Evolutionary conservation across 306 rosid genomes (phyloP), one percentile per base, ranked within the genome.

Genomic region (Trifolium subterraneum): DNA sequence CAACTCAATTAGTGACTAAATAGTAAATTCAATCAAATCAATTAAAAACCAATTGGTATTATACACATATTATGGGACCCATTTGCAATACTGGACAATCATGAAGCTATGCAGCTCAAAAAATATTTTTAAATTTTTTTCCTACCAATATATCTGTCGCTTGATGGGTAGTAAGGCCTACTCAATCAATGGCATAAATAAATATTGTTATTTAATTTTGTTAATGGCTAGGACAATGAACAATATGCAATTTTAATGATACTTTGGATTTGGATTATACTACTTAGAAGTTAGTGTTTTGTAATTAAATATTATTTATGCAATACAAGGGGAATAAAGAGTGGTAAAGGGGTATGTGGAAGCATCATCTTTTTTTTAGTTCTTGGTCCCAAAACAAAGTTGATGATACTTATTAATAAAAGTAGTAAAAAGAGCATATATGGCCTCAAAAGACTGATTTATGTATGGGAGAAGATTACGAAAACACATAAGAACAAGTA

Each of bases 391-490:
- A 61, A 55, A 70, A 59, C 69, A 73, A 72, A 76, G 71, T 20
- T 73, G 64, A 47, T 73, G 79, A 67, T 63, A 18, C 11, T 8
- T 42, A 39, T 10, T 55, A 62, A 65, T 70, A 54, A 33, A 35
- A 14, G 3, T 14, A 38, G 63, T 6, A 20, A 70, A 68, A 68
- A 61, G 76, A 72, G 76, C 54, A 44, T 74, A 74, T 71, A 64
- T 86, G 89, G 73, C 88, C 93, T 88, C 70, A 89, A 93, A 93
- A 89, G 97, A 85, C 83, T 86, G 86, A 83, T 89, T 68, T 75
- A 65, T 80, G 81, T 83, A 76, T 84, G 75, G 87, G 81, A 81
- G 82, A 87, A 66, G 83, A 80, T 86, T 82, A 76, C 82, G 67
- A 82, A 72, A 72, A 75, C 75, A 74, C 80, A 83, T 45, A 75